A percentile compares a stretch with the other conserved stretches of the same genome.
phyloP scores from a whole-genome alignment of 169 alveolate species.

The Amoebophrya sp. region DNA sequence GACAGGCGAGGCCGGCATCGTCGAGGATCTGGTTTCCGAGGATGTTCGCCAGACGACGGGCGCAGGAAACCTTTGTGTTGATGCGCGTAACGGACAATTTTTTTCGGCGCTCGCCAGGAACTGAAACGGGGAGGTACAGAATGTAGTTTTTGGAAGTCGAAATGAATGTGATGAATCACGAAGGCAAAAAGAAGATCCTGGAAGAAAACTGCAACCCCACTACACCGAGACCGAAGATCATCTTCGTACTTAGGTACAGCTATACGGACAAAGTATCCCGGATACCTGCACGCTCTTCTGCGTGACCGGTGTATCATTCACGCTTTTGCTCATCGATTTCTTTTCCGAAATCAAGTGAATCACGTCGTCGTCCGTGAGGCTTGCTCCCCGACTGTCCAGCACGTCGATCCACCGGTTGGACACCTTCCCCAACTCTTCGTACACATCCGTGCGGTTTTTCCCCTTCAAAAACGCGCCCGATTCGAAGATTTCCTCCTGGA shows the following conservation, averaged over 20 bases:
- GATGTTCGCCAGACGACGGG: conserved; percentile 7
- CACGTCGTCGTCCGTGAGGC: conserved; percentile 19
- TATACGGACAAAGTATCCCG: conserved; percentile 59
- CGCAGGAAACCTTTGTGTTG: neutral
- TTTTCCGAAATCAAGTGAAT: conserved; percentile 57
- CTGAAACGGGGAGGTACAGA: too few relatives aligned
- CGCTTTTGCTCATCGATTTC: conserved; percentile 58
- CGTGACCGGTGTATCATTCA: conserved; percentile 34
- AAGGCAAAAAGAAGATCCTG: conserved; percentile 1
- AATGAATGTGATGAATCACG: neutral
- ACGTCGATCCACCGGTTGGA: conserved; percentile 19
- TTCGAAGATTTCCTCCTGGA: conserved; percentile 84
- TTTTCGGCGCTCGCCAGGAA: too few relatives aligned
- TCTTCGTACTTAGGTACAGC: neutral
- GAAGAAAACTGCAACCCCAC: conserved; percentile 16
- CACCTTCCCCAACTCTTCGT: conserved; percentile 17
- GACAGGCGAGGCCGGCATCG: conserved; percentile 41
- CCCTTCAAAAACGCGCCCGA: neutral
- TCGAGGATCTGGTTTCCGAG: neutral
- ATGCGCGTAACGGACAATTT: too few relatives aligned
- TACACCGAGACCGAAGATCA: neutral
- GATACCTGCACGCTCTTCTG: conserved; percentile 45
- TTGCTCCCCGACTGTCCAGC: conserved; percentile 4
- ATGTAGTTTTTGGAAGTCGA: neutral
- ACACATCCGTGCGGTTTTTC: neutral